Conservation (phyloP, 1,284 basidiomycete species). For the Blastosporella zonata region DNA sequence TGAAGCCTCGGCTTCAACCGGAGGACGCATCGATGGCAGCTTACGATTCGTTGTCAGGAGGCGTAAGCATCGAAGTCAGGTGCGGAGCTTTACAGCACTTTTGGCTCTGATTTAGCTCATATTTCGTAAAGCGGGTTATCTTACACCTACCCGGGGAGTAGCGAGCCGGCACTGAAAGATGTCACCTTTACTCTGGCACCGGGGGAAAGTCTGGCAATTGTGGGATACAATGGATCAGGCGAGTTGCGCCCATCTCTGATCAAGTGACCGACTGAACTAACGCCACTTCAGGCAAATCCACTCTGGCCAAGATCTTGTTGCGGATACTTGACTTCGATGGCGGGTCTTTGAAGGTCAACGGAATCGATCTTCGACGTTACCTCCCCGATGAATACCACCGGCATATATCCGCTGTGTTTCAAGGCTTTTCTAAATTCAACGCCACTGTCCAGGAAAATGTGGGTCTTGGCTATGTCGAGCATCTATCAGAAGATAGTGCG, state of each 20-base stretch:
- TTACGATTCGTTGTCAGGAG: constrained; percentile 47
- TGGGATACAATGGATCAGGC: constrained; percentile 81
- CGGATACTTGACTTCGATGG: constrained; percentile 72
- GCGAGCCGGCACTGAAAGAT: constrained; percentile 60
- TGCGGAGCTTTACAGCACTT: constrained; percentile 31
- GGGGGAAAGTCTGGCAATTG: constrained; percentile 79
- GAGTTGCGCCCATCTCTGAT: constrained; percentile 23
- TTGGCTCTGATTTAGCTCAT: constrained; percentile 14
- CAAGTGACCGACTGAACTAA: constrained; percentile 8
- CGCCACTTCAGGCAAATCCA: constrained; percentile 65
- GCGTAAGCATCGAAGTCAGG: constrained; percentile 71
- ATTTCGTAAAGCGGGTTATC: constrained; percentile 52
- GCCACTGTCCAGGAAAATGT: constrained; percentile 74
- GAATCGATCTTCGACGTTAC: constrained; percentile 58
- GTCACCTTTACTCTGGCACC: constrained; percentile 67
- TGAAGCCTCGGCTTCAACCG: constrained; percentile 67
- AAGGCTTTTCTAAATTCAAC: constrained; percentile 77
- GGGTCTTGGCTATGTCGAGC: constrained; percentile 68
- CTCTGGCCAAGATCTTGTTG: constrained; percentile 73
- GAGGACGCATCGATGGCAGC: constrained; percentile 43
- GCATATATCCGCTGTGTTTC: constrained; percentile 75
- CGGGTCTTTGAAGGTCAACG: constrained; percentile 68
- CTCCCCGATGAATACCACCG: constrained; percentile 67
- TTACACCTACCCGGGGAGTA: constrained; percentile 74
- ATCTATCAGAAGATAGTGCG: constrained; percentile 47